Evolutionary conservation across 495 filamentous ascomycete species (phyloP).

Genomic region (Evernia prunastri): DNA sequence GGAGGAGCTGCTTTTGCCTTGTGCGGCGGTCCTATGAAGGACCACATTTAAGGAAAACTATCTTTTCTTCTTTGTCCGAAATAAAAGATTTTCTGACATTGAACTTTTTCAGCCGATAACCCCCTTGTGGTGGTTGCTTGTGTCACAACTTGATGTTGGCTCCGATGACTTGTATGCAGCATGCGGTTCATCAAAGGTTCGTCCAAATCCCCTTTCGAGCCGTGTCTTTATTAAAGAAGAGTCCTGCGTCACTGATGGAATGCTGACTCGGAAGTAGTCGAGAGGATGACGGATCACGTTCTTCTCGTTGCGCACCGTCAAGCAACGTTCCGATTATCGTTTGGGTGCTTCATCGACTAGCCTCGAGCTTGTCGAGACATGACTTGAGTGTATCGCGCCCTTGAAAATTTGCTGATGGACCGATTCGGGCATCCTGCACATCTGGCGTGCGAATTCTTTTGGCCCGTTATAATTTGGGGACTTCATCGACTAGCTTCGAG

Average conservation of each 20-base stretch:
- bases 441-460: slow-evolving; percentile 86
- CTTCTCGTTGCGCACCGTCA: slow-evolving; percentile 80
- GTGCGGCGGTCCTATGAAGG: too few relatives aligned
- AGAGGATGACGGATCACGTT: slow-evolving; percentile 93
- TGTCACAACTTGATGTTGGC: too few relatives aligned
- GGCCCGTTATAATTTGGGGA: neutral
- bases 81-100: too few relatives aligned
- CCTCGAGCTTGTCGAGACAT: neutral
- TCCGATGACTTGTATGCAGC: too few relatives aligned
- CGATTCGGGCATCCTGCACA: neutral
- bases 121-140: too few relatives aligned
- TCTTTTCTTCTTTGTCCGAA: too few relatives aligned
- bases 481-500: neutral
- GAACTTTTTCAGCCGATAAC: too few relatives aligned
- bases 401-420: neutral
- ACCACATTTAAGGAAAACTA: too few relatives aligned
- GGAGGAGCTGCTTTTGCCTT: too few relatives aligned
- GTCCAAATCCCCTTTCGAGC: neutral
- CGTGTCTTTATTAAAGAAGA: neutral
- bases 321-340: neutral
- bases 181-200: too few relatives aligned
- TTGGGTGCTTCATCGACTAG: neutral
- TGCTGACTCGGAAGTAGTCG: slow-evolving; percentile 40
- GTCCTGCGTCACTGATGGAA: neutral
- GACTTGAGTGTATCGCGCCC: neutral